Percentiles rank a stretch among this genome's conserved stretches.
Conservation (phyloP, 164 flowering plant species). For the Berberis thunbergii region DNA sequence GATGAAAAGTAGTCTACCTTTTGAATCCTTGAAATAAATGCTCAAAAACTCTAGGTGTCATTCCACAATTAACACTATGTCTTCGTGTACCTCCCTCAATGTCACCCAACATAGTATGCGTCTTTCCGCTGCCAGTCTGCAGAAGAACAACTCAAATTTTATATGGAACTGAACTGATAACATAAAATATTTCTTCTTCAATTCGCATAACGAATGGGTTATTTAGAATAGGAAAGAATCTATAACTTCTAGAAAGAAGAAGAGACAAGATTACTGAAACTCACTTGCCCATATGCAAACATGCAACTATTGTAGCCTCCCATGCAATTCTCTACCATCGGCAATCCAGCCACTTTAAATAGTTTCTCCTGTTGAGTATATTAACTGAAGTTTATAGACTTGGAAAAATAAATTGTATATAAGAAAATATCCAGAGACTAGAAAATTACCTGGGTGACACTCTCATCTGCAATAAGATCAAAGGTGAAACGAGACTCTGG, state of each 20-base stretch:
- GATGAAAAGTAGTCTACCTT: slow-evolving; percentile 40
- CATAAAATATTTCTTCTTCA: neutral
- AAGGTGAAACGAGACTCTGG: slow-evolving; percentile 95
- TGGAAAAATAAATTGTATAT: neutral
- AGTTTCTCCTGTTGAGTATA: slow-evolving; percentile 61
- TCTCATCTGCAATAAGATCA: slow-evolving; percentile 91
- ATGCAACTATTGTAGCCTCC: slow-evolving; percentile 97
- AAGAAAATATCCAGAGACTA: neutral
- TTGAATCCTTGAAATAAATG: slow-evolving; percentile 82
- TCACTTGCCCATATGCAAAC: slow-evolving; percentile 99
- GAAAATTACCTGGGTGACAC: slow-evolving; percentile 66
- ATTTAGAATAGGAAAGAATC: too few relatives aligned
- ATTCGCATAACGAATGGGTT: too few relatives aligned
- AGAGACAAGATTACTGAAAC: slow-evolving; percentile 3
- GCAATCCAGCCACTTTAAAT: slow-evolving; percentile 88
- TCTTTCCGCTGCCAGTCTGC: slow-evolving; percentile 99
- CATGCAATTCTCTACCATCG: slow-evolving; percentile 96
- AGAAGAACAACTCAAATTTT: slow-evolving; percentile 1
- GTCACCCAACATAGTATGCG: slow-evolving; percentile 99
- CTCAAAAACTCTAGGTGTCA: slow-evolving; percentile 97
- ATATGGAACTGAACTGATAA: neutral
- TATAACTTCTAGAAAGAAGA: neutral
- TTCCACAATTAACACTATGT: slow-evolving; percentile 90
- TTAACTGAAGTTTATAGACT: neutral
- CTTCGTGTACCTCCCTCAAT: slow-evolving; percentile 88